Conservation (phyloP, 2,329 filamentous ascomycete species). For the Trichoderma oligosporum region DNA sequence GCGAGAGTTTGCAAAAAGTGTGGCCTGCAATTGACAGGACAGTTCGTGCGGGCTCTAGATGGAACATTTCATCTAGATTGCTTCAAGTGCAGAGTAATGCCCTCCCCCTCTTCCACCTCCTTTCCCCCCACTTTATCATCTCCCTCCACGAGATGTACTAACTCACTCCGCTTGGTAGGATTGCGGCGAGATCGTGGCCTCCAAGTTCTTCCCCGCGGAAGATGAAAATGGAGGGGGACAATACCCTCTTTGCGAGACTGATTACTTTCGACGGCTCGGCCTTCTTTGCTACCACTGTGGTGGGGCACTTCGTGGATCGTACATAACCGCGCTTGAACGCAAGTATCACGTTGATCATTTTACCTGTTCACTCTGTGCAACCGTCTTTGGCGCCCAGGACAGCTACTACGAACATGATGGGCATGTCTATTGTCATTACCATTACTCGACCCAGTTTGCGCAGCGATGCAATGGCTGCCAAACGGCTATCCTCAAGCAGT, state of each 20-base stretch:
- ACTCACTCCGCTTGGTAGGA: constrained; percentile 55
- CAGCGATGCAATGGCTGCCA: constrained; percentile 96
- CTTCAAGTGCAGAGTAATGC: constrained; percentile 86
- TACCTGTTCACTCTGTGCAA: constrained; percentile 93
- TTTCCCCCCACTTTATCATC: constrained; percentile 13
- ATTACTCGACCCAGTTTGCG: constrained; percentile 96
- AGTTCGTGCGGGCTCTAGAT: constrained; percentile 90
- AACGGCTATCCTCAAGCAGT: constrained; percentile 96
- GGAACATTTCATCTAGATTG: constrained; percentile 96
- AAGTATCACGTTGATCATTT: constrained; percentile 99
- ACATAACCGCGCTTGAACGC: constrained; percentile 94
- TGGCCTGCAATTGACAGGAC: constrained; percentile 79
- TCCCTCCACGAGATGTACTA: constrained; percentile 15
- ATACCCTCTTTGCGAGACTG: constrained; percentile 94
- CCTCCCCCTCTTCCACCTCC: neutral
- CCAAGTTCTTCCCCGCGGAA: constrained; percentile 97
- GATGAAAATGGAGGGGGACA: constrained; percentile 81
- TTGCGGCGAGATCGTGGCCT: constrained; percentile 93
- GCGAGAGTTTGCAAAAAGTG: constrained; percentile 80
- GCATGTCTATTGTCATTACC: constrained; percentile 96
- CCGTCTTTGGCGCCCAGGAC: constrained; percentile 96
- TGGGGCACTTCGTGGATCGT: constrained; percentile 88
- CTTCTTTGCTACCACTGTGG: constrained; percentile 90
- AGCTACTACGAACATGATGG: constrained; percentile 98
- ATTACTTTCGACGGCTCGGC: constrained; percentile 91